Conservation (phyloP, 208 protist genomes). For the Leishmania aethiopica region DNA sequence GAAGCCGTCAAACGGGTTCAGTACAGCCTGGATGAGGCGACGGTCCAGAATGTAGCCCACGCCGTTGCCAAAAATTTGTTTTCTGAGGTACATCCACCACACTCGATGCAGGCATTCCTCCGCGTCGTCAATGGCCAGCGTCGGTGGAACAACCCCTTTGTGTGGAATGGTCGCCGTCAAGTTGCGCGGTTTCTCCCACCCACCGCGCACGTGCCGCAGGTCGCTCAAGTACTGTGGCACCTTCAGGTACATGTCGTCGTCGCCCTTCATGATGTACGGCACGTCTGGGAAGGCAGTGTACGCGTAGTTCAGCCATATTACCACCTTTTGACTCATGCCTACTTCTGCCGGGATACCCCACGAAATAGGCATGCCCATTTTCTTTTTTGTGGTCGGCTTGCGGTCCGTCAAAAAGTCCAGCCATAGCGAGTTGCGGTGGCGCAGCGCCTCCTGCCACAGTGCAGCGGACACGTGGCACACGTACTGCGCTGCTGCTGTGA, state of each 20-base stretch:
- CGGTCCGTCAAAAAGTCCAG: conserved; percentile 35
- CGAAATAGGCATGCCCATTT: conserved; percentile 16
- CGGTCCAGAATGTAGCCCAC: neutral
- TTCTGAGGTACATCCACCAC: neutral
- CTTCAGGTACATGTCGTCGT: conserved; percentile 54
- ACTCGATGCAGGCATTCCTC: neutral
- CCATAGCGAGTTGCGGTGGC: conserved; percentile 27
- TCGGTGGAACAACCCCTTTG: neutral
- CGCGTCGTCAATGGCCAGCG: neutral
- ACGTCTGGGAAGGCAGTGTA: conserved; percentile 36
- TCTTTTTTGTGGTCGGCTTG: conserved; percentile 20
- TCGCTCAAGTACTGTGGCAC: conserved; percentile 56
- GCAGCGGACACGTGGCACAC: conserved; percentile 24
- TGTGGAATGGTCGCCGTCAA: neutral
- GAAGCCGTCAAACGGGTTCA: neutral
- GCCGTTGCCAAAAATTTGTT: neutral
- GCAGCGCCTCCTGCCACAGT: conserved; percentile 31
- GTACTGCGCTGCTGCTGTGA: neutral
- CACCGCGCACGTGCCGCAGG: conserved; percentile 13
- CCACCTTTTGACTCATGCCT: conserved; percentile 38
- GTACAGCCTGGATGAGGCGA: neutral
- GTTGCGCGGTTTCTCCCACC: neutral
- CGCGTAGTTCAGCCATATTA: conserved; percentile 38
- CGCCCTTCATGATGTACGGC: conserved; percentile 44
- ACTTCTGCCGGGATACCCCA: conserved; percentile 39